phyloP scores from a whole-genome alignment of 2,329 filamentous ascomycete genomes.

The Corniculantispora saksenae region DNA sequence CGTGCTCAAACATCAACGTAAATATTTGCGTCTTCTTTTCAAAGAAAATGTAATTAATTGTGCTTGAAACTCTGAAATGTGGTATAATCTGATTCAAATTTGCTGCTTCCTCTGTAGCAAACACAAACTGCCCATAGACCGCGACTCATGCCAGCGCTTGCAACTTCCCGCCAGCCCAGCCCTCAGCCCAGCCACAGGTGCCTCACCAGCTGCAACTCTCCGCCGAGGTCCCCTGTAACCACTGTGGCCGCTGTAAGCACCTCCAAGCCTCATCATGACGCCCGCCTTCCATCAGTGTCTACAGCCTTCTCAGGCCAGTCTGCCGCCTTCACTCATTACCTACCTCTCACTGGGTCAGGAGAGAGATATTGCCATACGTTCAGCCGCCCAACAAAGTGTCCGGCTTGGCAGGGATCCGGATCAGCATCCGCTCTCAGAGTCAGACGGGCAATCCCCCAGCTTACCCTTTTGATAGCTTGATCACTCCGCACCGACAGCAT shows the following conservation, averaged over 20 bases:
- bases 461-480: neutral
- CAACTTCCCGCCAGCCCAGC: too few species aligned
- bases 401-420: neutral
- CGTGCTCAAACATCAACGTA: too few species aligned
- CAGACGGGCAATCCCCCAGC: neutral
- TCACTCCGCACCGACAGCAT: neutral
- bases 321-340: neutral
- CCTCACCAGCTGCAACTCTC: neutral
- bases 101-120: too few species aligned
- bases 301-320: conserved; percentile 11
- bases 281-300: conserved; percentile 10
- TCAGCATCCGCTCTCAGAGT: neutral
- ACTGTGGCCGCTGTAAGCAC: neutral
- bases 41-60: too few species aligned
- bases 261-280: neutral
- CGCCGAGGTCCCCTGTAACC: neutral
- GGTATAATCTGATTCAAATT: too few species aligned
- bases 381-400: neutral
- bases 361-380: too few species aligned
- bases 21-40: too few species aligned
- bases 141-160: neutral
- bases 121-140: neutral
- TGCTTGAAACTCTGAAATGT: too few species aligned
- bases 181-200: neutral
- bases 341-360: too few species aligned